A percentile compares a stretch with the other conserved stretches of the same genome.
Evolutionary conservation across 345 rosid species (phyloP).

Genomic region (Conringia planisiliqua): DNA sequence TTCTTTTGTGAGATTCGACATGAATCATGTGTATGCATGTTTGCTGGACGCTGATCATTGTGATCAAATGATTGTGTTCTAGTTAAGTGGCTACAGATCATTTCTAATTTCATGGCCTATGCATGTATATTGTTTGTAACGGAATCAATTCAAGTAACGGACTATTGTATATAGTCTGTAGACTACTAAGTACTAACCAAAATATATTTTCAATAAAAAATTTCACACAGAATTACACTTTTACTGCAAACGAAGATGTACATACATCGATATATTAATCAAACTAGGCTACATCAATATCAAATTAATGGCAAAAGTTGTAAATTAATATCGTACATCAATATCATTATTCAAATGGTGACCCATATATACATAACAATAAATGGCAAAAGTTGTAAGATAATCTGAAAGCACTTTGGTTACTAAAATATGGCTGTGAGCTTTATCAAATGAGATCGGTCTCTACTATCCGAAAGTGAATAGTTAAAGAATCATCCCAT

Average conservation of each 20-base stretch:
- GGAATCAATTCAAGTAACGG: not conserved
- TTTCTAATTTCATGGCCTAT: not conserved
- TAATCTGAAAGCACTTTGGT: not conserved
- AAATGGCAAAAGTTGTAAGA: not conserved
- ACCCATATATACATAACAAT: not conserved
- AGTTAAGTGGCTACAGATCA: not conserved
- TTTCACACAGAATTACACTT: not conserved
- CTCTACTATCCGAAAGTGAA: not conserved
- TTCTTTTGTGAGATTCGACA: not conserved
- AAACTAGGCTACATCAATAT: not conserved
- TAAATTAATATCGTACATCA: not conserved
- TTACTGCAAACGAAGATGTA: no score
- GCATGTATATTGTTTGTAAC: not conserved
- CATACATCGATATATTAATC: not conserved
- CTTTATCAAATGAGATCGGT: not conserved
- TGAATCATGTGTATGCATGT: constrained; percentile 3
- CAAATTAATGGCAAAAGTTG: not conserved
- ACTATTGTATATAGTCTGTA: not conserved
- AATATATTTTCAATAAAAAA: not conserved
- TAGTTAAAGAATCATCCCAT: not conserved
- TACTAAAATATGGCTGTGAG: not conserved
- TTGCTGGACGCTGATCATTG: not conserved
- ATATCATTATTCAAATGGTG: not conserved
- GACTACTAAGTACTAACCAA: not conserved
- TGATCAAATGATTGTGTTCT: constrained; percentile 2